These are phyloP conservation scores for Xylaria longipes DNA, from an alignment of 495 filamentous ascomycete species.

Conservation along the genomic window DNA sequence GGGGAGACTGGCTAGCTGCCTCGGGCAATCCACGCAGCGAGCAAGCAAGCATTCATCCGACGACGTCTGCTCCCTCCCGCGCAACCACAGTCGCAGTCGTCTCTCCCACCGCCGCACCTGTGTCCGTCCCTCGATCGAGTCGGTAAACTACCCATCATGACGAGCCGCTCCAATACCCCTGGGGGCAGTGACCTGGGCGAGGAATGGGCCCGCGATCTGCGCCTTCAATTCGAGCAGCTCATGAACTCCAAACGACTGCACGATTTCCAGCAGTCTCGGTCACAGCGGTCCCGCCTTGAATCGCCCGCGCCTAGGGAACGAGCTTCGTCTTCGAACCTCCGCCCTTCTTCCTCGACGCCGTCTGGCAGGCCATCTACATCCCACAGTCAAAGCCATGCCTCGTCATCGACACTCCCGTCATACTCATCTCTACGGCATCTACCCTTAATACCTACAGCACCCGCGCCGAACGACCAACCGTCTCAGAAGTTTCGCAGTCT, in stretches of 20 bases:
- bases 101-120: not conserved
- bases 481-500: slow-evolving; percentile 86
- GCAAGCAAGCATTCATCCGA: not conserved
- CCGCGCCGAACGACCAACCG: slow-evolving; percentile 66
- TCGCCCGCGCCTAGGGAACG: slow-evolving; percentile 44
- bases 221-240: slow-evolving; percentile 74
- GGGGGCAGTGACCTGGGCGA: slow-evolving; percentile 40
- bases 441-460: slow-evolving; percentile 81
- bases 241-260: slow-evolving; percentile 80
- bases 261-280: slow-evolving; percentile 66
- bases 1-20: slow-evolving; percentile 27
- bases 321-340: slow-evolving; percentile 51
- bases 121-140: not conserved
- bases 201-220: slow-evolving; percentile 60
- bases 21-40: slow-evolving; percentile 14
- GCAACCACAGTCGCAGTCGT: not conserved
- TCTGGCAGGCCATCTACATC: slow-evolving; percentile 52
- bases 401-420: slow-evolving; percentile 58
- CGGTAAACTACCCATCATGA: slow-evolving; percentile 27
- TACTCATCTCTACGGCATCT: slow-evolving; percentile 74
- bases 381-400: slow-evolving; percentile 30
- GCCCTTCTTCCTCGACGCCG: slow-evolving; percentile 44
- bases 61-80: not conserved
- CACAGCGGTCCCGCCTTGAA: slow-evolving; percentile 46
- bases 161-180: slow-evolving; percentile 28